Evolutionary conservation across 345 rosid genomes (phyloP).

Genomic region (Gossypium longicalyx): DNA sequence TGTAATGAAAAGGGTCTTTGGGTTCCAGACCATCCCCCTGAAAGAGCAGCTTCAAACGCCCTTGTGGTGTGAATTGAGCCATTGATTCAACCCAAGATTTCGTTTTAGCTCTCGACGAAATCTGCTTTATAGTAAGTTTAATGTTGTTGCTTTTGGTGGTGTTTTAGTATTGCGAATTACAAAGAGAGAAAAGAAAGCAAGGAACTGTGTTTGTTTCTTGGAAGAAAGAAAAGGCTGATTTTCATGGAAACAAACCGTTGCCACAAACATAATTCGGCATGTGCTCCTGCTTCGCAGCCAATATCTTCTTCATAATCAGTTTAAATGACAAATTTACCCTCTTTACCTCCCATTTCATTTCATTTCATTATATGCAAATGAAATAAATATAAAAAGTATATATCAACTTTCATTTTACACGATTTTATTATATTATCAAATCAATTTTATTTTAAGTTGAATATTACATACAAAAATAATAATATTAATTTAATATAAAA

Average conservation of each 20-base stretch:
- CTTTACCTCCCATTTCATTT: neutral
- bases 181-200: neutral
- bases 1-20: constrained; percentile 35
- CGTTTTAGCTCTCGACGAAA: neutral
- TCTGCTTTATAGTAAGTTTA: neutral
- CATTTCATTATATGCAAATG: too few relatives aligned
- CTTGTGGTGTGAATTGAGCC: constrained; percentile 63
- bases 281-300: neutral
- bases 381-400: too few relatives aligned
- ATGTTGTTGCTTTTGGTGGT: neutral
- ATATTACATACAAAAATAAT: too few relatives aligned
- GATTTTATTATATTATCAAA: too few relatives aligned
- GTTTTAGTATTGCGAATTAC: neutral
- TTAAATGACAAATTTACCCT: constrained; percentile 9
- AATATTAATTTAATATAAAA: too few relatives aligned
- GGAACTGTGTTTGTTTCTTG: constrained; percentile 10
- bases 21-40: constrained; percentile 45
- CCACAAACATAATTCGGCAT: constrained; percentile 8
- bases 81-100: constrained; percentile 9
- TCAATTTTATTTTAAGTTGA: too few relatives aligned
- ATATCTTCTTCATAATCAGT: neutral
- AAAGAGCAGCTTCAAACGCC: constrained; percentile 48
- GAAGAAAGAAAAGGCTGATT: neutral
- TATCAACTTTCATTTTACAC: too few relatives aligned
- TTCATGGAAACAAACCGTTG: neutral